Conservation (phyloP, 768 basidiomycete genomes). For the Boletus sp. region DNA sequence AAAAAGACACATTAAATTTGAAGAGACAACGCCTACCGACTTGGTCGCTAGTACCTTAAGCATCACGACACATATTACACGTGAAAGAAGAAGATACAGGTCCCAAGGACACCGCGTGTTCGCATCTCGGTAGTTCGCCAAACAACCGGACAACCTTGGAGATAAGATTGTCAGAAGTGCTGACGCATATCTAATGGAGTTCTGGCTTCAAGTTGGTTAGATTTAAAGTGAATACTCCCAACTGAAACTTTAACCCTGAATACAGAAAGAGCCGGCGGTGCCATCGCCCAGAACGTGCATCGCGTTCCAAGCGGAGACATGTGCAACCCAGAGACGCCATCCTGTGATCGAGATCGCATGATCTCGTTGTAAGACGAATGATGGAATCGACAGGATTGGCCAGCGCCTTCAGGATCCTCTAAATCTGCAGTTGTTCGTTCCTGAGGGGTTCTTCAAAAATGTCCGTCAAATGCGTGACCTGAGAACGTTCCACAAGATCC, state of each 20-base stretch:
- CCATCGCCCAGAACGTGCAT: background rate
- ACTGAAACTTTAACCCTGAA: slow-evolving; percentile 21
- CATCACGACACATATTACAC: slow-evolving; percentile 33
- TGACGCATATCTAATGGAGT: slow-evolving; percentile 7
- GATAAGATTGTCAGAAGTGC: slow-evolving; percentile 22
- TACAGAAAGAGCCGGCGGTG: slow-evolving; percentile 7
- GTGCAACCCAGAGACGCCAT: slow-evolving; percentile 2
- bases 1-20: slow-evolving; percentile 29
- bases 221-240: background rate
- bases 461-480: slow-evolving; percentile 2
- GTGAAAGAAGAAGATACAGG: slow-evolving; percentile 17
- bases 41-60: slow-evolving; percentile 28
- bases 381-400: slow-evolving; percentile 22
- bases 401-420: slow-evolving; percentile 8
- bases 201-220: slow-evolving; percentile 22
- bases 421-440: slow-evolving; percentile 13
- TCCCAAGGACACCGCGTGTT: slow-evolving; percentile 30
- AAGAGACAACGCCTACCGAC: slow-evolving; percentile 25
- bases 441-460: slow-evolving; percentile 6
- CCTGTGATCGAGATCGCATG: slow-evolving; percentile 19
- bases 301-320: slow-evolving; percentile 1
- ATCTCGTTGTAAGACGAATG: slow-evolving; percentile 17
- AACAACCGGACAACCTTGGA: slow-evolving; percentile 7
- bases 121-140: slow-evolving; percentile 23
- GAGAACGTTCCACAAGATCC: slow-evolving; percentile 11